Conservation (phyloP, 2,329 filamentous ascomycete genomes). For the Venturiaceae sp. region DNA sequence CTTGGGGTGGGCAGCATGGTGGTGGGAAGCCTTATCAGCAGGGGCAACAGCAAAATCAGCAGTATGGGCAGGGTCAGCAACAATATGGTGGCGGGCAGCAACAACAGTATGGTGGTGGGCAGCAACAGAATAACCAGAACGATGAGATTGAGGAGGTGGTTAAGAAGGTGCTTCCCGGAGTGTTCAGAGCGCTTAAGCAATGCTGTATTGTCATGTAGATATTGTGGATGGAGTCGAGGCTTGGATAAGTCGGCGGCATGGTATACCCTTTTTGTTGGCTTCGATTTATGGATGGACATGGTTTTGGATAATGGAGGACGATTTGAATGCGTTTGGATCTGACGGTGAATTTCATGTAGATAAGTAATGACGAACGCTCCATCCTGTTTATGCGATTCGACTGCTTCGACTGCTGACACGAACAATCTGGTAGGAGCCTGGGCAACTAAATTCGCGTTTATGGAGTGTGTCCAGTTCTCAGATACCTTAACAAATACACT, state of each 20-base stretch:
- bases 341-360: not conserved
- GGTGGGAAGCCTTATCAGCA: slow-evolving; percentile 25
- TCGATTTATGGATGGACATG: not conserved
- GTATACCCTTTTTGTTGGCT: not conserved
- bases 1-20: slow-evolving; percentile 21
- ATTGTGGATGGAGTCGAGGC: not conserved
- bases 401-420: not conserved
- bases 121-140: slow-evolving; percentile 23
- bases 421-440: no score
- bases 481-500: no score
- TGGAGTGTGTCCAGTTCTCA: no score
- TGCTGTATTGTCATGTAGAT: slow-evolving; percentile 69
- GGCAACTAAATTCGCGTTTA: no score
- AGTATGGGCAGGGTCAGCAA: slow-evolving; percentile 27
- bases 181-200: slow-evolving; percentile 54
- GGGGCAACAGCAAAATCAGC: slow-evolving; percentile 34
- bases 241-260: not conserved
- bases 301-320: not conserved
- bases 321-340: no score
- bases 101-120: slow-evolving; percentile 19
- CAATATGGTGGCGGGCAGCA: slow-evolving; percentile 26
- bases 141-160: slow-evolving; percentile 51
- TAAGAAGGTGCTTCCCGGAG: slow-evolving; percentile 49
- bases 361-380: not conserved
- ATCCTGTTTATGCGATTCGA: not conserved